phyloP scores from a whole-genome alignment of 306 rosid genomes.

The Parietaria judaica region DNA sequence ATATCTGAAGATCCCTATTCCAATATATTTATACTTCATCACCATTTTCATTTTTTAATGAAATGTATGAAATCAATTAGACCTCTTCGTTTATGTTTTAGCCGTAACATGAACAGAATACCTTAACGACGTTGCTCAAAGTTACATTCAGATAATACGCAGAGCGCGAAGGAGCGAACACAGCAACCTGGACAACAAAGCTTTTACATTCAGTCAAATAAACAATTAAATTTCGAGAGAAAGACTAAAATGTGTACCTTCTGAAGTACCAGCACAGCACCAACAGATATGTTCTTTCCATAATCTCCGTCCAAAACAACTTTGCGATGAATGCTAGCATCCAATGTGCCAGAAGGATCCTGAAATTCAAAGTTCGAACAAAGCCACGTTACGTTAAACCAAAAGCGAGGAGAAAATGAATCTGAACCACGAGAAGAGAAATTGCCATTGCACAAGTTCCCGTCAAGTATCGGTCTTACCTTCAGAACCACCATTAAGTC shows the following conservation, averaged over 20 bases:
- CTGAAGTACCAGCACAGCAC: conserved; percentile 60
- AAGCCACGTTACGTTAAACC: neutral
- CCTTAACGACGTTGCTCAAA: conserved; percentile 53
- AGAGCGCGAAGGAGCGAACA: conserved; percentile 54
- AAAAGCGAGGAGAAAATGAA: neutral
- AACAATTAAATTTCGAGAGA: neutral
- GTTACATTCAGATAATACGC: conserved; percentile 60
- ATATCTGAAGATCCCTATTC: too few relatives aligned
- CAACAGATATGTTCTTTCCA: conserved; percentile 47
- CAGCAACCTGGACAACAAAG: conserved; percentile 47
- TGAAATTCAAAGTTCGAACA: conserved; percentile 27
- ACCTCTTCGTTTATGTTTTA: neutral
- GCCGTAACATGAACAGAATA: conserved; percentile 13
- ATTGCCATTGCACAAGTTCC: neutral
- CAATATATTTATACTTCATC: too few relatives aligned
- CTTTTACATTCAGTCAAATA: neutral
- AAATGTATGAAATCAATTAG: too few relatives aligned
- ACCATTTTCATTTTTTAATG: too few relatives aligned
- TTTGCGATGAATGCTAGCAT: conserved; percentile 59
- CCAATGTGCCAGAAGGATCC: conserved; percentile 64
- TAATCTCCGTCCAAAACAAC: conserved; percentile 36
- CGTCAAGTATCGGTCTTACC: conserved; percentile 28
- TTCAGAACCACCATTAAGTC: conserved; percentile 58
- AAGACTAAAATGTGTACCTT: conserved; percentile 29
- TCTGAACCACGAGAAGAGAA: neutral